Conservation (phyloP, 768 basidiomycete genomes). For the Tylopilus sp. region DNA sequence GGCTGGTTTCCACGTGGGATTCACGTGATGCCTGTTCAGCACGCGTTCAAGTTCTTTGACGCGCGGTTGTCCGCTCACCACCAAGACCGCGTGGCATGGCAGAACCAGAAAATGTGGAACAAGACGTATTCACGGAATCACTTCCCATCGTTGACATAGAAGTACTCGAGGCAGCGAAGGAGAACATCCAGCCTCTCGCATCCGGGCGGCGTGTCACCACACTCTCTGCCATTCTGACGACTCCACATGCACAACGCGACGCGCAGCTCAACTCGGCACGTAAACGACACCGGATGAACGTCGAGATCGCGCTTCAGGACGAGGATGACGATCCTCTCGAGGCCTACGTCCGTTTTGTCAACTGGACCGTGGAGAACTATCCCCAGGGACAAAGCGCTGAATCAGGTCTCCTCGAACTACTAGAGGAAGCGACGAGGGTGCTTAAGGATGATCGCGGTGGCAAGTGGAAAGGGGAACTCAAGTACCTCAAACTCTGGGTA, state of each 20-base stretch:
- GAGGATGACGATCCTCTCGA: conserved; percentile 85
- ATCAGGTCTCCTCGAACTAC: conserved; percentile 84
- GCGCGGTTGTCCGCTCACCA: not conserved
- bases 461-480: conserved; percentile 72
- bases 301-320: conserved; percentile 62
- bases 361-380: conserved; percentile 93
- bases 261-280: conserved; percentile 63
- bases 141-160: conserved; percentile 72
- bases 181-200: conserved; percentile 82
- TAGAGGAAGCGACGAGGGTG: conserved; percentile 88
- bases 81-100: conserved; percentile 15
- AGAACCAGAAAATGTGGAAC: conserved; percentile 27
- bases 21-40: conserved; percentile 20
- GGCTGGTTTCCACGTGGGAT: conserved; percentile 17
- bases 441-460: conserved; percentile 75
- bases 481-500: conserved; percentile 92
- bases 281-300: conserved; percentile 65
- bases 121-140: conserved; percentile 42
- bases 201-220: conserved; percentile 77
- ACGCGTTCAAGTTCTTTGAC: conserved; percentile 6
- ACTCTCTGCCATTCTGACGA: conserved; percentile 67
- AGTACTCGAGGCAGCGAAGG: conserved; percentile 78
- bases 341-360: conserved; percentile 79
- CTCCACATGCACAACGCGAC: conserved; percentile 76
- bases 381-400: conserved; percentile 89